Conservation (phyloP, 805 yeast genomes). For the Kockiozyma suomiensis region DNA sequence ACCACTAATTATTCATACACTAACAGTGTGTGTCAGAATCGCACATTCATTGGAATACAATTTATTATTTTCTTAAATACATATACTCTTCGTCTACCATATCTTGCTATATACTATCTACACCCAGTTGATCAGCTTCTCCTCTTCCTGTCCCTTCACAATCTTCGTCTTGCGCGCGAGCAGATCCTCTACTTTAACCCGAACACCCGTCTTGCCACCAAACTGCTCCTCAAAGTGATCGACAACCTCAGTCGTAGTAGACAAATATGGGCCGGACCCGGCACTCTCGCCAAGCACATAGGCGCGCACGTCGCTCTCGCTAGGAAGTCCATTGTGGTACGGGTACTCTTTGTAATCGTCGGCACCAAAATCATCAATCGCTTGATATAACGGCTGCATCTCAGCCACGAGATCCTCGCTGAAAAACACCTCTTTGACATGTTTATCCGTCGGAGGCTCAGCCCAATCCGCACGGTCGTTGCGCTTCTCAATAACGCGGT, state of each 20-base stretch:
- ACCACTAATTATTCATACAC: too few relatives aligned
- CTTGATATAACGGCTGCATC: conserved; percentile 1
- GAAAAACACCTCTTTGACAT: conserved; percentile 39
- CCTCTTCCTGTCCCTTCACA: conserved; percentile 45
- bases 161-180: conserved; percentile 60
- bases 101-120: neutral
- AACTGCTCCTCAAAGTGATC: conserved; percentile 59
- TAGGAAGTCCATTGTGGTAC: conserved; percentile 77
- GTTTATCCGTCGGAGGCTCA: conserved; percentile 48
- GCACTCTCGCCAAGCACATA: conserved; percentile 73
- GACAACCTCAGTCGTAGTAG: conserved; percentile 67
- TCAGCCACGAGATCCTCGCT: conserved; percentile 14
- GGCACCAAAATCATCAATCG: conserved; percentile 29
- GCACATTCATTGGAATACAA: too few relatives aligned
- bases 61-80: too few relatives aligned
- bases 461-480: conserved; percentile 54
- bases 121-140: conserved; percentile 53
- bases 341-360: conserved; percentile 56
- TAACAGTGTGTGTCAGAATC: too few relatives aligned
- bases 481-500: conserved; percentile 56
- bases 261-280: conserved; percentile 64
- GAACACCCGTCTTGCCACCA: conserved; percentile 61
- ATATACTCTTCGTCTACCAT: neutral
- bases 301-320: conserved; percentile 61
- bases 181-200: conserved; percentile 59